A percentile compares a stretch with the other conserved stretches of the same genome.
These are phyloP conservation scores for Trichoderma reesei DNA, from an alignment of 495 filamentous ascomycete species.

Conservation along the genomic window DNA sequence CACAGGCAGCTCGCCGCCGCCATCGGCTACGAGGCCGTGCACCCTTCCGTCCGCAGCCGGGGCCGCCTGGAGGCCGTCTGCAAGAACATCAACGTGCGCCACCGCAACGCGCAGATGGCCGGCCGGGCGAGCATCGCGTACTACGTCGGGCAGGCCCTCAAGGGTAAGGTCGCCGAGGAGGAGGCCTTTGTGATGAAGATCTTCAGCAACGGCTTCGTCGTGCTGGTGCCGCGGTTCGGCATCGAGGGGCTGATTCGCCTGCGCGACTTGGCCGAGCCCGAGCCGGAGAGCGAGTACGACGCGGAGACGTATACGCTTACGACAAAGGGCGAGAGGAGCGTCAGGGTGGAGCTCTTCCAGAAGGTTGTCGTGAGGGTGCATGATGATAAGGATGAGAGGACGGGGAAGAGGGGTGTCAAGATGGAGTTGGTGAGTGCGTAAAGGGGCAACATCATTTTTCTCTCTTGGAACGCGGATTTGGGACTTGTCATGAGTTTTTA, in stretches of 20 bases:
- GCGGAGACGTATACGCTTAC: slow-evolving; percentile 69
- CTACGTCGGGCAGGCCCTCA: slow-evolving; percentile 92
- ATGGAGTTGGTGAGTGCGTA: slow-evolving; percentile 46
- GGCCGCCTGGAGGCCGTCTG: slow-evolving; percentile 83
- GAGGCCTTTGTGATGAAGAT: slow-evolving; percentile 95
- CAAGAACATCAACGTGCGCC: slow-evolving; percentile 95
- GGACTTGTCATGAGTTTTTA: too few species aligned
- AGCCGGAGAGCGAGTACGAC: slow-evolving; percentile 71
- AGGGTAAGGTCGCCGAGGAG: slow-evolving; percentile 70
- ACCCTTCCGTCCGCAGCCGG: slow-evolving; percentile 64
- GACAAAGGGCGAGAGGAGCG: slow-evolving; percentile 42
- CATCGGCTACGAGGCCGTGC: slow-evolving; percentile 79
- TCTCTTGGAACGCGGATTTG: too few species aligned
- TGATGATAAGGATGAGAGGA: slow-evolving; percentile 85
- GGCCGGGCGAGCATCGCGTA: slow-evolving; percentile 90
- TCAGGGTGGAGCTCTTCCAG: slow-evolving; percentile 72
- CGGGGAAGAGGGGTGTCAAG: slow-evolving; percentile 83
- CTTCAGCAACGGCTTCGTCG: slow-evolving; percentile 92
- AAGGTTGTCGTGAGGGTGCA: slow-evolving; percentile 80
- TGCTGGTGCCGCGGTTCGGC: slow-evolving; percentile 90
- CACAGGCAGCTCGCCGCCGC: slow-evolving; percentile 92
- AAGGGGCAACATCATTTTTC: background rate
- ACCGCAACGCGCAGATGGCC: slow-evolving; percentile 92
- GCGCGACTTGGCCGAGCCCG: slow-evolving; percentile 66
- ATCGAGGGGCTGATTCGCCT: slow-evolving; percentile 85